phyloP scores from a whole-genome alignment of 345 rosid genomes.

The Gossypium thurberi region DNA sequence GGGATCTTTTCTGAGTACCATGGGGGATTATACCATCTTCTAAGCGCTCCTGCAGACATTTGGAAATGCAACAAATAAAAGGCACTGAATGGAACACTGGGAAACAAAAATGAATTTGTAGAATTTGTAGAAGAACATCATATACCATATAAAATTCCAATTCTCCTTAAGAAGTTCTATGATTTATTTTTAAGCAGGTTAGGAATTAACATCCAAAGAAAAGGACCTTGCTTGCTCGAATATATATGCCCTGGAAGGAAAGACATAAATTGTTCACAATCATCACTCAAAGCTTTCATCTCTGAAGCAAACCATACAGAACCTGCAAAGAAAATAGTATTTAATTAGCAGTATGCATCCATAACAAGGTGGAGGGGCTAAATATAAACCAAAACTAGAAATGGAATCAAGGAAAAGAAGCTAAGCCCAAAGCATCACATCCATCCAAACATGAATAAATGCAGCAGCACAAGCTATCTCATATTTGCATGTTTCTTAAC shows the following conservation, averaged over 20 bases:
- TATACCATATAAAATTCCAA: background rate
- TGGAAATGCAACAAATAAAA: background rate
- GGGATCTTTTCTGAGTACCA: slow-evolving; percentile 69
- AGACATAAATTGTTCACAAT: slow-evolving; percentile 66
- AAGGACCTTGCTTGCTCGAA: slow-evolving; percentile 79
- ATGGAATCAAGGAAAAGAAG: slow-evolving; percentile 5
- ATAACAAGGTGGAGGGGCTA: background rate
- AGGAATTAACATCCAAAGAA: background rate
- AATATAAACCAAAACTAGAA: background rate
- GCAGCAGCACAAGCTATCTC: background rate
- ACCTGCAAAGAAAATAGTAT: slow-evolving; percentile 34
- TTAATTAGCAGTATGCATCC: slow-evolving; percentile 1
- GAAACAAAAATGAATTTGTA: background rate
- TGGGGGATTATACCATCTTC: slow-evolving; percentile 77
- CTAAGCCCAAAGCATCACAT: slow-evolving; percentile 3
- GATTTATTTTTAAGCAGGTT: background rate
- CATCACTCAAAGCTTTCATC: slow-evolving; percentile 89
- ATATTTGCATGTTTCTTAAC: background rate
- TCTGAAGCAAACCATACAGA: slow-evolving; percentile 90
- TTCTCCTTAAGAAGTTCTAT: background rate
- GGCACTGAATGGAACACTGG: slow-evolving; percentile 4
- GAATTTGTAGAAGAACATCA: background rate
- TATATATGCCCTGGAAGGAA: slow-evolving; percentile 74
- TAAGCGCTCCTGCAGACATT: slow-evolving; percentile 48
- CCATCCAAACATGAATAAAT: background rate